Base-by-base conservation (phyloP, 176 grass and related monocot genomes). In the Microstegium vimineum region DNA sequence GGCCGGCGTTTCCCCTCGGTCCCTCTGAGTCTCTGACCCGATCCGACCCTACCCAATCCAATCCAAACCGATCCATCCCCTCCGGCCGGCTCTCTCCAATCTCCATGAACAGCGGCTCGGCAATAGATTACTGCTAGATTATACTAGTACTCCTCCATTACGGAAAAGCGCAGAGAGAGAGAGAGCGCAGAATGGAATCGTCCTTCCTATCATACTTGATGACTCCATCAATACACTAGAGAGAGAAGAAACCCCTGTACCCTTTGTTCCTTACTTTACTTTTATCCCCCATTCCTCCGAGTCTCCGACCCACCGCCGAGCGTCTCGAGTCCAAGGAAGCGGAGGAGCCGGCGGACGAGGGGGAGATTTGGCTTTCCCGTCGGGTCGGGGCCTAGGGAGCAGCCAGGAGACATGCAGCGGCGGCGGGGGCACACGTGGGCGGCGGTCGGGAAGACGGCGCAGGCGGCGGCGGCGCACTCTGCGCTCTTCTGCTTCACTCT, bases 401-500 rank as follows among this genome's bases (percentile, higher is more conserved):
- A 37, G 20, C 37, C 45, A 49, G 16, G 27, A n/a, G 86, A 43
- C 71, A 95, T 95, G 95, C 80, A 91, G 75, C 95, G 90, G 82
- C 84, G 93, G 63, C 87, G 87, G 63, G 87, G 85, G 42, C 90
- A 89, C 87, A 90, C 90, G 69, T 99, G 91, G 97, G 87, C 79
- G 28, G 86, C 85, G 79, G 93, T 94, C 28, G 97, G 93, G 36
- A 99, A 95, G 85, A 86, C 91, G 87, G 93, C 93, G 83, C 97
- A 95, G 87, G 91, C 85, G 69, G 90, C 85, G 45, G 89, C 85
- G 33, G 93, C 97, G 71, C 97, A 99, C 77, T 38, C 71, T 20
- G 67, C 92, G 64, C 89, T 99, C 77, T 94, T 95, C 75, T 99
- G 93, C 84, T 99, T 96, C 86, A 99, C 97, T 38, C 64, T 94